Evolutionary conservation across 495 filamentous ascomycete genomes (phyloP).

Genomic region (Penicillium malachiteum): DNA sequence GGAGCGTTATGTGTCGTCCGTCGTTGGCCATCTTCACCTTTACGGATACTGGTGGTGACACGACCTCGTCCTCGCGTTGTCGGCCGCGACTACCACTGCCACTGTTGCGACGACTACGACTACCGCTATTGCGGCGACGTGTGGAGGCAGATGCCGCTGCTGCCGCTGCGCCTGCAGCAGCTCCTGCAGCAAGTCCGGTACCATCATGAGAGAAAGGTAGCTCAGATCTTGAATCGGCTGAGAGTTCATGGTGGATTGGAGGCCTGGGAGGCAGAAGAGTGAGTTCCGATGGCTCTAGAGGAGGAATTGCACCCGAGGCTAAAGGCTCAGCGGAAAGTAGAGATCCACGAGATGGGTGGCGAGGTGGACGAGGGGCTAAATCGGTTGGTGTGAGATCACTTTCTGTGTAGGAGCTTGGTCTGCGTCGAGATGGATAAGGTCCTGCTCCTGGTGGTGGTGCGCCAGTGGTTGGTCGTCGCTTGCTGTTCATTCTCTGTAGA

Average conservation of each 20-base stretch:
- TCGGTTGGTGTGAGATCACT: slow-evolving; percentile 50
- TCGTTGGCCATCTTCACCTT: slow-evolving; percentile 81
- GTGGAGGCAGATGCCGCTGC: slow-evolving; percentile 28
- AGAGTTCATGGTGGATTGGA: slow-evolving; percentile 49
- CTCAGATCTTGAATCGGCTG: slow-evolving; percentile 55
- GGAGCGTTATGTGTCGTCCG: slow-evolving; percentile 76
- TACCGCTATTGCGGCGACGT: slow-evolving; percentile 39
- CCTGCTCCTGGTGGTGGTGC: slow-evolving; percentile 43
- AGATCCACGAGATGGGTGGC: slow-evolving; percentile 30
- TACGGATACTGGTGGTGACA: slow-evolving; percentile 68
- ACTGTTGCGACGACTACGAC: slow-evolving; percentile 10
- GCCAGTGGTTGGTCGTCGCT: slow-evolving; percentile 49
- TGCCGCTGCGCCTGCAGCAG: slow-evolving; percentile 44
- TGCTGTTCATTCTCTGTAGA: slow-evolving; percentile 52
- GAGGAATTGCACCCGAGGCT: slow-evolving; percentile 36
- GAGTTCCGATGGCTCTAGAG: slow-evolving; percentile 35
- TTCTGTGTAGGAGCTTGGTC: slow-evolving; percentile 44
- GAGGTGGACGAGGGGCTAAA: slow-evolving; percentile 35
- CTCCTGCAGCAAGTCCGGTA: slow-evolving; percentile 43
- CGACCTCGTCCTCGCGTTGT: slow-evolving; percentile 42
- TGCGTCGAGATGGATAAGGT: slow-evolving; percentile 54
- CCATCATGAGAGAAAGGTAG: slow-evolving; percentile 23
- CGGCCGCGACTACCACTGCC: slow-evolving; percentile 6
- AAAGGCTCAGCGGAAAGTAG: slow-evolving; percentile 31
- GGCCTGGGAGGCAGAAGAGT: slow-evolving; percentile 37